Percentiles rank a stretch among this genome's conserved stretches.
Conservation (phyloP, 208 protist genomes). For the Acanthamoeba lenticulata region DNA sequence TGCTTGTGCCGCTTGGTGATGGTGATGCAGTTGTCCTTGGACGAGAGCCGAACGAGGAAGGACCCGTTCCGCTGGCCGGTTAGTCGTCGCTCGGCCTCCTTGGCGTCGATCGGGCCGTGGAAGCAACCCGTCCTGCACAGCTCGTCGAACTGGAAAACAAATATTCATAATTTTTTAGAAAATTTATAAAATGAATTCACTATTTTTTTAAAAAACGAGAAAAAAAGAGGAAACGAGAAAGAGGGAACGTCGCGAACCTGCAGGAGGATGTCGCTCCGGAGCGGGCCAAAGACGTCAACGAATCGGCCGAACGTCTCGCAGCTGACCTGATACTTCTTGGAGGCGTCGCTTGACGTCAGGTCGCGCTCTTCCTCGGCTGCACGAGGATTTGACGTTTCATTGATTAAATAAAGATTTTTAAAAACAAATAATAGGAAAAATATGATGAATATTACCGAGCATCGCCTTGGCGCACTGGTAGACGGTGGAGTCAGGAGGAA, state of each 20-base stretch:
- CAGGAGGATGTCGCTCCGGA: constrained; percentile 8
- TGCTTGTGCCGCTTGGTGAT: constrained; percentile 56
- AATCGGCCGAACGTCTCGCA: constrained; percentile 33
- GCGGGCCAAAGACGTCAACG: constrained; percentile 36
- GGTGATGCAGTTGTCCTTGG: constrained; percentile 48
- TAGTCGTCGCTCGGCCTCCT: constrained; percentile 44
- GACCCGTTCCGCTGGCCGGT: constrained; percentile 3
- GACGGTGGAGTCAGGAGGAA: not conserved
- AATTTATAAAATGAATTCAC: not conserved
- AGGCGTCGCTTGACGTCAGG: constrained; percentile 22
- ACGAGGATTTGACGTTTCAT: not conserved
- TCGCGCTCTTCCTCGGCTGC: constrained; percentile 24
- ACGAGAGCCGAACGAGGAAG: constrained; percentile 32
- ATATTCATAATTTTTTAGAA: not conserved
- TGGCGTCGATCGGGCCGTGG: constrained; percentile 34
- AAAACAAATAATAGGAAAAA: not conserved
- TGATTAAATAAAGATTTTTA: not conserved
- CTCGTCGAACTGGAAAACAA: constrained; percentile 24
- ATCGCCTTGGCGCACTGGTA: constrained; percentile 53
- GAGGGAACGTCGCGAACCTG: too few species aligned
- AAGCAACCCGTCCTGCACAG: constrained; percentile 44
- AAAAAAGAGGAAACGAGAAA: not conserved
- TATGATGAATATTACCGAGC: not conserved
- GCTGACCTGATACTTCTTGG: constrained; percentile 40
- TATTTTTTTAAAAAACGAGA: not conserved